Evolutionary conservation across 306 rosid species (phyloP).

Genomic region (Acacia crassicarpa): DNA sequence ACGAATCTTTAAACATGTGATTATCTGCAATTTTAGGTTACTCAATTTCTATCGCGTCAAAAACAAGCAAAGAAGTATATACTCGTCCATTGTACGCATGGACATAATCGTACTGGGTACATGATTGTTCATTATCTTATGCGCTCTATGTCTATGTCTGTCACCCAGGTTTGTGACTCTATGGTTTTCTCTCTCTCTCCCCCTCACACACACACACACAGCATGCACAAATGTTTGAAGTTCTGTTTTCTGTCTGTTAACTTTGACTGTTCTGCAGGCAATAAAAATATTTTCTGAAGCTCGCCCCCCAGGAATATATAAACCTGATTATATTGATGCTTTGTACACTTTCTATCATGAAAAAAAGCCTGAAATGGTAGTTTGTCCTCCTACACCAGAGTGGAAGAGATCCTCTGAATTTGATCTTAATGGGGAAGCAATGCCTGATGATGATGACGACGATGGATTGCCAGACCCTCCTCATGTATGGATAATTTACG

Average conservation of each 20-base stretch:
- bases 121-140: slow-evolving; percentile 67
- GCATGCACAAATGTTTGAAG: background rate
- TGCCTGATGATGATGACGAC: slow-evolving; percentile 67
- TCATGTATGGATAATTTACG: slow-evolving; percentile 47
- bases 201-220: background rate
- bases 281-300: slow-evolving; percentile 55
- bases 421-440: slow-evolving; percentile 83
- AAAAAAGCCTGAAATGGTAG: slow-evolving; percentile 55
- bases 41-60: slow-evolving; percentile 63
- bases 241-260: background rate
- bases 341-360: slow-evolving; percentile 71
- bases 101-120: slow-evolving; percentile 85
- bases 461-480: slow-evolving; percentile 63
- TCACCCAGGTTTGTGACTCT: slow-evolving; percentile 51
- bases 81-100: slow-evolving; percentile 79
- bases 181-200: background rate
- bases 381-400: slow-evolving; percentile 68
- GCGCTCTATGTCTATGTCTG: slow-evolving; percentile 55
- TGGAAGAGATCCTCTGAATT: slow-evolving; percentile 78
- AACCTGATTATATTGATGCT: slow-evolving; percentile 70
- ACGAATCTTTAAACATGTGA: background rate
- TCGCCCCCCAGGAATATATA: slow-evolving; percentile 79
- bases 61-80: slow-evolving; percentile 66
- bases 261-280: slow-evolving; percentile 50
- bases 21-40: slow-evolving; percentile 43